phyloP scores from a whole-genome alignment of 768 basidiomycete genomes.

The Multifurca ochricompacta region DNA sequence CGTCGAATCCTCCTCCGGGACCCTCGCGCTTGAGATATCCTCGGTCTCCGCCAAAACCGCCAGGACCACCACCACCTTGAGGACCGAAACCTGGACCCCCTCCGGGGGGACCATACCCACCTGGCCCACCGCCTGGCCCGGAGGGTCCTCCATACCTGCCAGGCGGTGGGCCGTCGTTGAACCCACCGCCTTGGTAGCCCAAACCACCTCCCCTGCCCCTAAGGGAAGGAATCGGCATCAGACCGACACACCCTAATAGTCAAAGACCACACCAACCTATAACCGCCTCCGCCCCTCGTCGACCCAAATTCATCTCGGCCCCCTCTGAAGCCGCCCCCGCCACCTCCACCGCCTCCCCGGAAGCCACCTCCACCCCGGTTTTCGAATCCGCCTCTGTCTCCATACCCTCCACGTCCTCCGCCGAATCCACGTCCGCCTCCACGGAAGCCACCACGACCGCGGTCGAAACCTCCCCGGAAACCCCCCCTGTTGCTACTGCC shows the following conservation, averaged over 20 bases:
- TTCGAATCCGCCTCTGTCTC: constrained; percentile 27
- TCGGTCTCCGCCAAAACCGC: constrained; percentile 36
- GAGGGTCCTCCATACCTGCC: constrained; percentile 32
- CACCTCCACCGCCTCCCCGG: constrained; percentile 25
- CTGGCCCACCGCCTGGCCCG: constrained; percentile 35
- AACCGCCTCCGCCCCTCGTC: constrained; percentile 27
- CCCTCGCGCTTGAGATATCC: constrained; percentile 71
- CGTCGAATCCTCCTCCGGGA: constrained; percentile 63
- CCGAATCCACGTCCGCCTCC: constrained; percentile 30
- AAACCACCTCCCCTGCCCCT: constrained; percentile 22
- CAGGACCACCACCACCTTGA: constrained; percentile 28
- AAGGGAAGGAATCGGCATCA: neutral
- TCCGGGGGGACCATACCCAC: constrained; percentile 37
- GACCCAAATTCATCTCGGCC: constrained; percentile 22
- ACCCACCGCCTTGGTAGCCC: constrained; percentile 22
- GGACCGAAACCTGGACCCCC: constrained; percentile 26
- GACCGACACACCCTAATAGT: neutral
- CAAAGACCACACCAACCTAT: constrained; percentile 17
- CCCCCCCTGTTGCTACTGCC: constrained; percentile 33
- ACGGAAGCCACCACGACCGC: constrained; percentile 25
- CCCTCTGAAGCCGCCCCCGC: constrained; percentile 26
- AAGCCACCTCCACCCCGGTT: constrained; percentile 22
- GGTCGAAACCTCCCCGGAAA: constrained; percentile 29
- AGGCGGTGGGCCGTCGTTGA: constrained; percentile 32
- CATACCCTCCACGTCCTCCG: constrained; percentile 24